A percentile compares a stretch with the other conserved stretches of the same genome.
Conservation (phyloP, 202 grass and related monocot species). For the Carex arenaria region DNA sequence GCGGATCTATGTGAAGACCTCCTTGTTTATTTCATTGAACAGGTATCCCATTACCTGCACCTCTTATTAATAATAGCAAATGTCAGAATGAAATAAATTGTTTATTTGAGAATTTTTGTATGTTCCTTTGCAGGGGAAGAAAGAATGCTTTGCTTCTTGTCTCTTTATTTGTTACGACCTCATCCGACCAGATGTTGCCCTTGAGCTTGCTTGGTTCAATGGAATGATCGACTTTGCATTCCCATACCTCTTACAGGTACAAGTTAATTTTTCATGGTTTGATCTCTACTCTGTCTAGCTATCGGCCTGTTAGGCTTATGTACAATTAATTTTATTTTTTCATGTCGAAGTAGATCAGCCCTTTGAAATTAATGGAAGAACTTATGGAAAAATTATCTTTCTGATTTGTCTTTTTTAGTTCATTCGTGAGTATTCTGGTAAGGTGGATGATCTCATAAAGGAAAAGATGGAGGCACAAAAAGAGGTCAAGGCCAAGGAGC, state of each 20-base stretch:
- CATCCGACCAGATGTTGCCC: conserved; percentile 86
- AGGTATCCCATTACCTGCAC: conserved; percentile 40
- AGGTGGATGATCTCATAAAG: conserved; percentile 93
- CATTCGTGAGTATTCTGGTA: conserved; percentile 86
- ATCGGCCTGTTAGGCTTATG: background rate
- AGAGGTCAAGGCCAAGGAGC: conserved; percentile 75
- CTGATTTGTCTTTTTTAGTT: conserved; percentile 36
- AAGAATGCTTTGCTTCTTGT: conserved; percentile 95
- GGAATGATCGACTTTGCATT: conserved; percentile 97
- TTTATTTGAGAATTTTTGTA: conserved; percentile 4
- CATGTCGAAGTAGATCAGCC: background rate
- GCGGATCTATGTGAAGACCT: conserved; percentile 82
- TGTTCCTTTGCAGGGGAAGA: conserved; percentile 68
- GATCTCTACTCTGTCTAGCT: background rate
- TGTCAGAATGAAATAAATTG: conserved; percentile 7
- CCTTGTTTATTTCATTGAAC: conserved; percentile 93
- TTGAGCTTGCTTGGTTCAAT: conserved; percentile 98
- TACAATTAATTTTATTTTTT: background rate
- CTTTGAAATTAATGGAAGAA: background rate
- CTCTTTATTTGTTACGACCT: conserved; percentile 97
- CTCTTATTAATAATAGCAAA: background rate
- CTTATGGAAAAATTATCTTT: background rate
- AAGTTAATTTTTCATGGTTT: background rate
- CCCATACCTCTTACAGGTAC: conserved; percentile 91
- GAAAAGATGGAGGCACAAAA: conserved; percentile 77